Evolutionary conservation across 2,329 filamentous ascomycete genomes (phyloP).

Genomic region (Nemania sp.): DNA sequence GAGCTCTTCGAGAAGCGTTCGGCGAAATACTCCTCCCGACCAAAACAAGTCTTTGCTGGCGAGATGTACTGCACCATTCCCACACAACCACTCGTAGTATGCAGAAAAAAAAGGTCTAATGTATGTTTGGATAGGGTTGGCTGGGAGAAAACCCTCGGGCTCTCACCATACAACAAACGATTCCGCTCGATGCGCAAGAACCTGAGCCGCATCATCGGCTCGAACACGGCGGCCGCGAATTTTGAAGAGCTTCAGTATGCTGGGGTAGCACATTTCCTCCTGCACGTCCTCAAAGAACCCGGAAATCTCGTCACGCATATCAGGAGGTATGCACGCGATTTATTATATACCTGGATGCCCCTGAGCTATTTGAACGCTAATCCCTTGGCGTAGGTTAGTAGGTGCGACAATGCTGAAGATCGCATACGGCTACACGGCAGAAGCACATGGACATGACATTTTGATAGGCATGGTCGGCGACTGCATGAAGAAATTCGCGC

Average conservation of each 20-base stretch:
- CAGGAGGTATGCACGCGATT: not conserved
- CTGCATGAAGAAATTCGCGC: conserved; percentile 30
- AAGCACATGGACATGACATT: conserved; percentile 29
- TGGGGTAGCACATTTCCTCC: conserved; percentile 14
- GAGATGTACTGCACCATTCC: conserved; percentile 23
- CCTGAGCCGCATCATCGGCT: conserved; percentile 37
- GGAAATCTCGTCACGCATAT: conserved; percentile 1
- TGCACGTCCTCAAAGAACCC: conserved; percentile 10
- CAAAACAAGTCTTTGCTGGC: conserved; percentile 35
- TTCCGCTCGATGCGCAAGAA: conserved; percentile 35
- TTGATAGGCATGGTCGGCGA: conserved; percentile 29
- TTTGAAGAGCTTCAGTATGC: conserved; percentile 5
- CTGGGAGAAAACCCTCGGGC: conserved; percentile 24
- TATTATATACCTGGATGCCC: not conserved
- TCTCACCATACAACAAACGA: conserved; percentile 30
- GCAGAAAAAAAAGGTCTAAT: not conserved
- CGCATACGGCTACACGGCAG: conserved; percentile 34
- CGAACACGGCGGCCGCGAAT: conserved; percentile 26
- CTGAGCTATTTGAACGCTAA: not conserved
- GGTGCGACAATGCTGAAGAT: conserved; percentile 34
- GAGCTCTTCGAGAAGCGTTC: conserved; percentile 44
- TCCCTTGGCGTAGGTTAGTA: not conserved
- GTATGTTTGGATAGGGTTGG: conserved; percentile 12
- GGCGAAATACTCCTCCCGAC: conserved; percentile 40
- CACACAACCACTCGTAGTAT: too few relatives aligned